Evolutionary conservation across 2,329 filamentous ascomycete species (phyloP).

Genomic region (Botrytis squamosa): DNA sequence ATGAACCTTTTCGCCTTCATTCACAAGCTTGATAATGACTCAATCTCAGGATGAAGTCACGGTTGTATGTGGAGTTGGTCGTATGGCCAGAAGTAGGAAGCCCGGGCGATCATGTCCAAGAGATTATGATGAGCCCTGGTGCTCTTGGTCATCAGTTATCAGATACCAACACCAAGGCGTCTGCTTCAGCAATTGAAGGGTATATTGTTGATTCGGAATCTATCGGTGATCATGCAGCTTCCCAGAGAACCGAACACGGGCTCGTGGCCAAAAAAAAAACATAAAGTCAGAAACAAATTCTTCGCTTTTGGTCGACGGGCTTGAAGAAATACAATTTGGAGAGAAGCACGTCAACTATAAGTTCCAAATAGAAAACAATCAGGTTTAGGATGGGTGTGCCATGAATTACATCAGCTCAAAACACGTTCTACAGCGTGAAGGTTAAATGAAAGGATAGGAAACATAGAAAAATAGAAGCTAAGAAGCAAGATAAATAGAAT

Average conservation of each 20-base stretch:
- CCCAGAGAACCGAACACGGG: not conserved
- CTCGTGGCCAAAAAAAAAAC: not conserved
- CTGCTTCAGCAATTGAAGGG: not conserved
- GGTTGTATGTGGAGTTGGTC: not conserved
- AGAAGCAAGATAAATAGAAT: too few relatives aligned
- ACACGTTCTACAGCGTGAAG: not conserved
- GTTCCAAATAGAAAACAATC: not conserved
- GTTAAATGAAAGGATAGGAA: not conserved
- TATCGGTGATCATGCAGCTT: not conserved
- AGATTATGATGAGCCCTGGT: too few relatives aligned
- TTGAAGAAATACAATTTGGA: not conserved
- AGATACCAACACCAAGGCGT: not conserved
- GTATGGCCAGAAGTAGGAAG: slow-evolving; percentile 3
- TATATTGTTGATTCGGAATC: not conserved
- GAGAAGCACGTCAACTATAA: not conserved
- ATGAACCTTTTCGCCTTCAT: not conserved
- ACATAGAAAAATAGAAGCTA: not conserved
- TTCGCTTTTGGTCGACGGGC: not conserved
- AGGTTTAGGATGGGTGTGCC: not conserved
- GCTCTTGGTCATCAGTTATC: not conserved
- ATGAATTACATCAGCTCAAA: not conserved
- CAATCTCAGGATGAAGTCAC: not conserved
- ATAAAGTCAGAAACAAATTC: not conserved
- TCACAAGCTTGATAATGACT: not conserved
- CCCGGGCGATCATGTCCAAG: not conserved